Evolutionary conservation across 192 early-diverging fungal genomes (phyloP).

Genomic region (Coemansia sp.): DNA sequence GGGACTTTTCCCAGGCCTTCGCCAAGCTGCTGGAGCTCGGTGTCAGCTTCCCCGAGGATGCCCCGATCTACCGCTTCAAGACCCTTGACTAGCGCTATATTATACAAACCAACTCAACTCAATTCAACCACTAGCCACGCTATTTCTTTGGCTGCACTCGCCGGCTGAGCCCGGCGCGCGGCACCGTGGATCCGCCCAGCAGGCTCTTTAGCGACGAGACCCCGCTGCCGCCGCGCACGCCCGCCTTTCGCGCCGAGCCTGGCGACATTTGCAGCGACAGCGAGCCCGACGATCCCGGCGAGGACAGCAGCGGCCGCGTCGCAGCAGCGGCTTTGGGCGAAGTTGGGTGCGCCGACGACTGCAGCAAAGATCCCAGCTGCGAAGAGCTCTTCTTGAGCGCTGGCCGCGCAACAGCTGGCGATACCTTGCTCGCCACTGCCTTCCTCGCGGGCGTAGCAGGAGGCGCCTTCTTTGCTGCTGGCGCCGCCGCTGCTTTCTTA

Average conservation of each 20-base stretch:
- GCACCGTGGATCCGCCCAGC: conserved; percentile 28
- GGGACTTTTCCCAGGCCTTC: conserved; percentile 86
- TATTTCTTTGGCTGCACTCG: conserved; percentile 11
- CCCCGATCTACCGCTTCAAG: conserved; percentile 71
- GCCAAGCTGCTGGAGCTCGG: conserved; percentile 89
- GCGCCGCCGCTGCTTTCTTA: too few species aligned
- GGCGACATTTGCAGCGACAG: conserved; percentile 18
- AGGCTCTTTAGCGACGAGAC: conserved; percentile 32
- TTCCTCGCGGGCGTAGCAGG: neutral
- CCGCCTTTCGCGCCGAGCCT: conserved; percentile 3
- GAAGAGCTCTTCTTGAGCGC: neutral
- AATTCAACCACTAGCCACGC: neutral
- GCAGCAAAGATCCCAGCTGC: conserved; percentile 25
- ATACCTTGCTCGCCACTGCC: neutral
- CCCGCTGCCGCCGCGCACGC: conserved; percentile 6
- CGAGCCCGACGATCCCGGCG: conserved; percentile 15
- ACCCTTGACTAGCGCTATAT: conserved; percentile 37
- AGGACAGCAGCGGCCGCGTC: conserved; percentile 16
- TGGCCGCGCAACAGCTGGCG: neutral
- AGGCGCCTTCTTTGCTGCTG: neutral
- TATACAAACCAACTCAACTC: neutral
- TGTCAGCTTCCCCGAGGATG: conserved; percentile 68
- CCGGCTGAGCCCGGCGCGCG: conserved; percentile 40
- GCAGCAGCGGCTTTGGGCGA: neutral
- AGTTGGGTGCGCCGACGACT: conserved; percentile 10